Evolutionary conservation across 805 yeast genomes (phyloP).

Genomic region (Candida oleophila): DNA sequence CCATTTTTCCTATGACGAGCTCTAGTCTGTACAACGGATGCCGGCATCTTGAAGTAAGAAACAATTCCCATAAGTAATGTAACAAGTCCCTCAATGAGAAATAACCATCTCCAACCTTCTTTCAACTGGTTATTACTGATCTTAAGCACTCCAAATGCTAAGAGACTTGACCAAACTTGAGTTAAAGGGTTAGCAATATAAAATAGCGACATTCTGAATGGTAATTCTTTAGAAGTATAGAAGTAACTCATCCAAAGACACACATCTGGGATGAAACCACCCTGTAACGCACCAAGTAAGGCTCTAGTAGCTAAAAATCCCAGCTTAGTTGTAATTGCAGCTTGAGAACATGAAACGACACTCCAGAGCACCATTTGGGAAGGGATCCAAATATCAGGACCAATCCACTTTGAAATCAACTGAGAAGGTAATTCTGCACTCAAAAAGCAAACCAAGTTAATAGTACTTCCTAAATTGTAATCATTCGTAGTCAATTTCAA

Average conservation of each 20-base stretch:
- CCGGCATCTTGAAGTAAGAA: conserved; percentile 45
- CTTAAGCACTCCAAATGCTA: conserved; percentile 7
- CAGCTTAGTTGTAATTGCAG: conserved; percentile 36
- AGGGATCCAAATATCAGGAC: conserved; percentile 65
- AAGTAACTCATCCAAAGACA: conserved; percentile 66
- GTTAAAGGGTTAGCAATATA: conserved; percentile 54
- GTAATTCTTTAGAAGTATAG: conserved; percentile 57
- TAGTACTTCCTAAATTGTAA: conserved; percentile 58
- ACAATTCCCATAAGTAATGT: conserved; percentile 50
- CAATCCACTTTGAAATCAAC: conserved; percentile 59
- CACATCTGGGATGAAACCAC: conserved; percentile 69
- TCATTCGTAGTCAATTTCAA: conserved; percentile 54
- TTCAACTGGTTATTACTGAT: conserved; percentile 24
- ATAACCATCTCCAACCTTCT: conserved; percentile 62
- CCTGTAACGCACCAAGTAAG: conserved; percentile 57
- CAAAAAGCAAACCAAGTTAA: conserved; percentile 52
- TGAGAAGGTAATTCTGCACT: conserved; percentile 66
- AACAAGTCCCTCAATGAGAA: conserved; percentile 55
- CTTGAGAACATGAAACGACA: conserved; percentile 53
- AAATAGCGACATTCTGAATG: conserved; percentile 55
- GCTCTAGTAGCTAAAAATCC: conserved; percentile 51
- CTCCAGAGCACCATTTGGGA: conserved; percentile 58
- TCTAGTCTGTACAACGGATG: conserved; percentile 49
- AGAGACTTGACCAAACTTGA: conserved; percentile 10
- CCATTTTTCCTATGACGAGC: conserved; percentile 46